These are phyloP conservation scores for Aspergillus sojae DNA, from an alignment of 2,329 filamentous ascomycete species.

Conservation along the genomic window DNA sequence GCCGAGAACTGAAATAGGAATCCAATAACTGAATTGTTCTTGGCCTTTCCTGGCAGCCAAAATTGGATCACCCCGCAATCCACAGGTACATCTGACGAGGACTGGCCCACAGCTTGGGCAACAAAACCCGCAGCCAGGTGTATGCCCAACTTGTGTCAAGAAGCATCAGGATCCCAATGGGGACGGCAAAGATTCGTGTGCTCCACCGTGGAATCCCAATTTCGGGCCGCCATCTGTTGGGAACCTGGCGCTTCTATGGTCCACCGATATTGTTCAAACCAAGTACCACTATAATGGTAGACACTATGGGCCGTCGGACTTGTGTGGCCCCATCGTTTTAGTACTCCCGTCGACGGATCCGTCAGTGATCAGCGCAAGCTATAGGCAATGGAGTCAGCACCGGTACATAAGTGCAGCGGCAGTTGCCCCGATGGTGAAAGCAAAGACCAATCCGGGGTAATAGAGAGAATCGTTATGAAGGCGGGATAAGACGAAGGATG, in stretches of 20 bases:
- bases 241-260: not conserved
- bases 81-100: slow-evolving; percentile 6
- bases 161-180: slow-evolving; percentile 15
- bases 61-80: slow-evolving; percentile 1
- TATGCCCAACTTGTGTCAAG: slow-evolving; percentile 31
- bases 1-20: not conserved
- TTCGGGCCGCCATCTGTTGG: slow-evolving; percentile 20
- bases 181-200: slow-evolving; percentile 21
- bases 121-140: slow-evolving; percentile 28
- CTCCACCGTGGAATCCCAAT: slow-evolving; percentile 20
- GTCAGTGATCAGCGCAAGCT: not conserved
- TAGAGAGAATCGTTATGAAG: not conserved
- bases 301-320: not conserved
- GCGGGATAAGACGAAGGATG: not conserved
- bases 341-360: not conserved
- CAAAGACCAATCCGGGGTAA: not conserved
- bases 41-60: slow-evolving; percentile 1
- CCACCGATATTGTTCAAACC: not conserved
- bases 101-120: slow-evolving; percentile 27
- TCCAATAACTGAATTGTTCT: slow-evolving; percentile 13
- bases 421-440: not conserved
- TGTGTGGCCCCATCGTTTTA: not conserved
- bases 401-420: not conserved
- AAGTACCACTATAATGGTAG: slow-evolving; percentile 1
- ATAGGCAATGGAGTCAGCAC: not conserved